These are phyloP conservation scores for Aspergillus novoparasiticus DNA, from an alignment of 2,329 filamentous ascomycete genomes.

Conservation along the genomic window DNA sequence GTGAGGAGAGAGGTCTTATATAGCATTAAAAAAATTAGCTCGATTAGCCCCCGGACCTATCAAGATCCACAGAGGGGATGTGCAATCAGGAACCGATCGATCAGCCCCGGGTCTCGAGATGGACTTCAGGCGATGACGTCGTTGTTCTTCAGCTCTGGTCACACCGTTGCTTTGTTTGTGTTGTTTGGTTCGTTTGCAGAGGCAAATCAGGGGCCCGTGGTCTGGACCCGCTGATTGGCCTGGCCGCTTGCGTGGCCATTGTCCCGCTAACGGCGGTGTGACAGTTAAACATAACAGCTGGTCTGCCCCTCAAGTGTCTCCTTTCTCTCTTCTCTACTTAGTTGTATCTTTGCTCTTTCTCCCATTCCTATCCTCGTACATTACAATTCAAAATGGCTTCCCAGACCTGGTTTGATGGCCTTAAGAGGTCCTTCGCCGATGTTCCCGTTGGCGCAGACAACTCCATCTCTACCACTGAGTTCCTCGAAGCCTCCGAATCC, in stretches of 20 bases:
- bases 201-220: constrained; percentile 4
- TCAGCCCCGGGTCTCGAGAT: neutral
- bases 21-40: neutral
- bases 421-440: constrained; percentile 80
- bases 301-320: constrained; percentile 14
- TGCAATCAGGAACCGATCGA: constrained; percentile 7
- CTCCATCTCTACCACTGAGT: constrained; percentile 79
- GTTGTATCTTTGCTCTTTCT: constrained; percentile 1
- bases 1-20: constrained; percentile 6
- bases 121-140: constrained; percentile 35
- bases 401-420: constrained; percentile 79
- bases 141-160: constrained; percentile 13
- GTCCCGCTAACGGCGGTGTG: constrained; percentile 32
- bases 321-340: constrained; percentile 12
- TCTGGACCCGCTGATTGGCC: constrained; percentile 20
- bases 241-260: constrained; percentile 30
- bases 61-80: constrained; percentile 1
- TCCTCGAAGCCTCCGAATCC: constrained; percentile 87
- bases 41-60: neutral
- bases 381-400: constrained; percentile 33
- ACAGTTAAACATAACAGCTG: constrained; percentile 22
- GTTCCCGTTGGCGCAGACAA: constrained; percentile 77
- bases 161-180: constrained; percentile 30
- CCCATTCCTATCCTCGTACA: constrained; percentile 5
- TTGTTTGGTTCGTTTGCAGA: constrained; percentile 24